Conservation (phyloP, 73 alveolate species). For the Uronychia binucleata region DNA sequence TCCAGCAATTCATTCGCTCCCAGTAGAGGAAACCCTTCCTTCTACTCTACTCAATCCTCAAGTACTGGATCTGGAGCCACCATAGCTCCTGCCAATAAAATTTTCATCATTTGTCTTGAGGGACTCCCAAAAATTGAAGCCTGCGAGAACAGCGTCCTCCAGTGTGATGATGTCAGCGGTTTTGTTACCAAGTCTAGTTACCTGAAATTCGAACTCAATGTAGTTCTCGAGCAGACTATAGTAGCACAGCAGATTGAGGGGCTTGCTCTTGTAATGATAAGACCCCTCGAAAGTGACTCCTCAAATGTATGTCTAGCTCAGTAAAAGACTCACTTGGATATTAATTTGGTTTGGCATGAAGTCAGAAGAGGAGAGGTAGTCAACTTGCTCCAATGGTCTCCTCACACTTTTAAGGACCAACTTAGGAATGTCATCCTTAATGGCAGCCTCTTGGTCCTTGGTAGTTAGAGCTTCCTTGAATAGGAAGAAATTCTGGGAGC, state of each 20-base stretch:
- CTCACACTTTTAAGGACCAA: neutral
- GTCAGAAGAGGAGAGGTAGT: neutral
- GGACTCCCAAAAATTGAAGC: slow-evolving; percentile 37
- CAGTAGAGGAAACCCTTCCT: neutral
- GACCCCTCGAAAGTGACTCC: slow-evolving; percentile 22
- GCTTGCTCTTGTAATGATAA: neutral
- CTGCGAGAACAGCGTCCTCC: slow-evolving; percentile 32
- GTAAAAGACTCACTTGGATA: neutral
- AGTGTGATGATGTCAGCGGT: slow-evolving; percentile 18
- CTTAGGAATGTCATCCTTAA: neutral
- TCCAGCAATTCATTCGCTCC: neutral
- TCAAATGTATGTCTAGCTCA: too few species aligned
- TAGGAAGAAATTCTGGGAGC: neutral
- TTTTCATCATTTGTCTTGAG: slow-evolving; percentile 11
- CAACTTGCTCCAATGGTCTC: neutral
- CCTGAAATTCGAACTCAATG: slow-evolving; percentile 20
- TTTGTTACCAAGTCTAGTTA: slow-evolving; percentile 23
- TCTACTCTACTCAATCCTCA: neutral
- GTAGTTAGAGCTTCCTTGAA: neutral
- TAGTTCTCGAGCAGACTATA: slow-evolving; percentile 32
- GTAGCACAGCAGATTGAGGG: slow-evolving; percentile 23
- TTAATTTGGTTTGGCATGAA: too few species aligned
- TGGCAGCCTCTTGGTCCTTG: neutral
- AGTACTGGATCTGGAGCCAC: neutral
- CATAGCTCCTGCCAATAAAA: neutral